Conservation (phyloP, 192 early-diverging fungal species). For the Gonapodya sp. region DNA sequence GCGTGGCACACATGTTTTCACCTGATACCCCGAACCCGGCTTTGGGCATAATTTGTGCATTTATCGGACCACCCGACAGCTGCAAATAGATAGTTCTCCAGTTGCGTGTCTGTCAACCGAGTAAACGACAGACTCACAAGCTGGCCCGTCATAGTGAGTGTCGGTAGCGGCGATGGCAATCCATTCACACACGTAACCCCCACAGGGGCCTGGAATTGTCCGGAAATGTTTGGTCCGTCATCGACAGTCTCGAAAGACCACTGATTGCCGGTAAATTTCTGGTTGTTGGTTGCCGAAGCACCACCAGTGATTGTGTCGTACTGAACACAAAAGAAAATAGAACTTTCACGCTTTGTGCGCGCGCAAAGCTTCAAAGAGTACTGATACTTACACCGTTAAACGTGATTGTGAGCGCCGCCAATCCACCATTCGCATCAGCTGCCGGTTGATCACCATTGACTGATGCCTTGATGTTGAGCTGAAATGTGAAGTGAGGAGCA, state of each 20-base stretch:
- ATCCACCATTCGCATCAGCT: background rate
- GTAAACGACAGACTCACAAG: background rate
- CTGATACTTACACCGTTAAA: background rate
- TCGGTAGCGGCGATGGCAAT: background rate
- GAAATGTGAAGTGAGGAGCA: background rate
- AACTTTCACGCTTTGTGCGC: no score
- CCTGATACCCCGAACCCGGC: background rate
- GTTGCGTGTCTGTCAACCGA: background rate
- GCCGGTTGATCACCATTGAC: background rate
- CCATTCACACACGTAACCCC: background rate
- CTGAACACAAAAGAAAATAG: no score
- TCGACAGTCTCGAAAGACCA: background rate
- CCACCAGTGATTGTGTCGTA: background rate
- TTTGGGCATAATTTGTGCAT: background rate
- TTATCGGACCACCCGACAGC: background rate
- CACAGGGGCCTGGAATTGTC: background rate
- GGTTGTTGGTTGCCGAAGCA: background rate
- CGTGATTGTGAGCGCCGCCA: background rate
- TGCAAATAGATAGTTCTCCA: background rate
- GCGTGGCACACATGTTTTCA: no score
- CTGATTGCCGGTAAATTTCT: background rate
- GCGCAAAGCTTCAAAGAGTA: background rate
- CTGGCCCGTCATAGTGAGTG: background rate
- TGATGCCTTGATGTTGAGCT: background rate
- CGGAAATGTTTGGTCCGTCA: background rate